Base-by-base conservation (phyloP, 2,329 filamentous ascomycete genomes). In the Ilyonectria sp. region DNA sequence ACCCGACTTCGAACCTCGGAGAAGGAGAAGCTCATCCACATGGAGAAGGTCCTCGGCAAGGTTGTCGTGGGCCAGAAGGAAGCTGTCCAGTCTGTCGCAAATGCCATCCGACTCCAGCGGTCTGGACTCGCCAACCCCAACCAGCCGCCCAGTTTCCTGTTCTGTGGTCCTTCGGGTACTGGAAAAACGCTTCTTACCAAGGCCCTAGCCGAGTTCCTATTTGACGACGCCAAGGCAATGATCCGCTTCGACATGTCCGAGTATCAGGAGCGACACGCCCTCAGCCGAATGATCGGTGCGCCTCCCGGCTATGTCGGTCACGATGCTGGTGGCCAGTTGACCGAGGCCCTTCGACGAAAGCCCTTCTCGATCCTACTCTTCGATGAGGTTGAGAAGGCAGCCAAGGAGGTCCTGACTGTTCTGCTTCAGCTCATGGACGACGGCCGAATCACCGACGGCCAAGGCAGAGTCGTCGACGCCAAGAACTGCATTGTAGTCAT, bases 221-320 rank as follows among this genome's bases (percentile, higher is more conserved):
- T 99, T 84, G 96, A 99, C 79, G 96, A 99, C 75, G 85, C 95
- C 29, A 98, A 98, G 85, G 87, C 95, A 37, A 98, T 99, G 96
- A 97, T 99, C 76, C 93, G 96, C 44, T 97, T 99, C 84, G 96
- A 99, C 80, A 99, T 99, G 96, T 98, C 95, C 6, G 96, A 99
- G 82, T 99, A 99, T 82, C 97, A 99, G 82, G 96, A 99, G 82
- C 92, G 95, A 6, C 96, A 99, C 80, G 93, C 95, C 1, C 89
- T 99, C 15, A 97, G 94, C 79, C 91, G 96, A 68, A 98, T 99
- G 94, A 99, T 99, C 75, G 96, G 96, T 79, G 95, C 96, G 21
- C 96, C 96, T 21, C 96, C 96, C 5, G 96, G 96, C 71, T 99
- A 99, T 74, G 95, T 99, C 67, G 96, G 96, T 17, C 95, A 99